Percentiles rank a stretch among this genome's conserved stretches.
Evolutionary conservation across 352 stramenopile genomes (phyloP).

Genomic region (Globisporangium apiculatum): DNA sequence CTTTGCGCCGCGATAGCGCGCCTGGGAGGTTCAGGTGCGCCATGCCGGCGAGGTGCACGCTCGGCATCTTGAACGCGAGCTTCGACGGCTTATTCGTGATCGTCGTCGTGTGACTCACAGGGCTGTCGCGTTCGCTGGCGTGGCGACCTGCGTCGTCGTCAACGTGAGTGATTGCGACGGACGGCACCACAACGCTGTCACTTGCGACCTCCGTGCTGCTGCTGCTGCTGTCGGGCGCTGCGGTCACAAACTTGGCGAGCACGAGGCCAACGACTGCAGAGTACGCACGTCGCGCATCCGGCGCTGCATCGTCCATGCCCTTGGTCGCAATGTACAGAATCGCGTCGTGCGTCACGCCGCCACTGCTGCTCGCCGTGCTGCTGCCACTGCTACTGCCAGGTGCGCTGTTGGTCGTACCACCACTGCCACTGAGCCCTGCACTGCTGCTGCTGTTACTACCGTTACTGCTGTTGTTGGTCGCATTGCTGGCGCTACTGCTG

Average conservation of each 20-base stretch:
- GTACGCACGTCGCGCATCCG: slow-evolving; percentile 52
- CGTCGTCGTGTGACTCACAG: not conserved
- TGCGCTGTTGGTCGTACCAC: slow-evolving; percentile 7
- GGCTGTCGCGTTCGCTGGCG: slow-evolving; percentile 10
- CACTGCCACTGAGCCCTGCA: slow-evolving; percentile 6
- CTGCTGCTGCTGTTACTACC: slow-evolving; percentile 9
- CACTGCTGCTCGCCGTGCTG: slow-evolving; percentile 2
- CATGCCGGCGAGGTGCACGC: slow-evolving; percentile 55
- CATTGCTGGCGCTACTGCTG: slow-evolving; percentile 15
- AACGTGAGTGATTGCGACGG: slow-evolving; percentile 12
- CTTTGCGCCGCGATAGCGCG: slow-evolving; percentile 49
- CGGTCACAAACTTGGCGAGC: slow-evolving; percentile 63
- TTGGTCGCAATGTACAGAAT: slow-evolving; percentile 70
- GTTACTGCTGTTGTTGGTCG: slow-evolving; percentile 4
- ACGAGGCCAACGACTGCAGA: slow-evolving; percentile 69
- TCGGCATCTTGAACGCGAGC: slow-evolving; percentile 58
- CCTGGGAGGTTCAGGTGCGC: slow-evolving; percentile 32
- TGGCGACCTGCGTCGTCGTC: slow-evolving; percentile 19
- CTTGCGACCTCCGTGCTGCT: not conserved
- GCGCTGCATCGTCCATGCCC: slow-evolving; percentile 65
- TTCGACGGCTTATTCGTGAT: slow-evolving; percentile 31
- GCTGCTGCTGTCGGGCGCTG: slow-evolving; percentile 24
- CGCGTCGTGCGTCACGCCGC: slow-evolving; percentile 48
- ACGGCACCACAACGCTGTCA: slow-evolving; percentile 10
- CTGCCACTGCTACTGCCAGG: slow-evolving; percentile 6